Evolutionary conservation across 2,329 filamentous ascomycete species (phyloP), one percentile per base, ranked within the genome.

Genomic region (Tolypocladium ovalisporum): DNA sequence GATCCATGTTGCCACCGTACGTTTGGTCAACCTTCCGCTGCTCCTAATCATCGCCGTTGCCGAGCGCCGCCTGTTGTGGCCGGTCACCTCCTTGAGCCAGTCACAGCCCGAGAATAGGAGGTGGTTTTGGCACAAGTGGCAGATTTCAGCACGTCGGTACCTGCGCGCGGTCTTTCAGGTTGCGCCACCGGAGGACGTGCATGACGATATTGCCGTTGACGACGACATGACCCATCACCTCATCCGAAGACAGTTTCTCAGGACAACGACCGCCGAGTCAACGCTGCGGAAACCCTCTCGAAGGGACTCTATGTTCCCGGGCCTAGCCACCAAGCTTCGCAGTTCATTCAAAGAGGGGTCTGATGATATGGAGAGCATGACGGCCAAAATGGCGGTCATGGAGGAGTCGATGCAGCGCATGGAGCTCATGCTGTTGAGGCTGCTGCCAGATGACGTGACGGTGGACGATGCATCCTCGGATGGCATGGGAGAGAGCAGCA

Each of bases 1-100:
- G 72, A 88, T 93, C 65, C 91, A 95, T 67, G 89, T 95, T 58
- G 83, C 85, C 58, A 82, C 83, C 12, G 86, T 94, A 27, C 84
- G 89, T 40, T 73, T 85, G 10, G 79, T 92, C 65, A 94, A 94
- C 69, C 77, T 88, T 2, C 90, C 90, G 0, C 75, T 92, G 6
- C 77, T 95, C 1, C 77, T 93, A 4, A 64, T 87, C 59, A 88
- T 95, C 59, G 83, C 85, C 22, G 72, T 85, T 24, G 80, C 85
- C 60, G 90, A 95, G 70, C 83, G 90, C 54, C 80, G 81, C 7
- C 75, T 83, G 12, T 78, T 92, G 19, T 90, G 88, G 87, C 71
- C 67, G 52, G 65, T 61, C 19, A 63, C 62, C 49, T 44, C 58
- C 22, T 55, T 59, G 57, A 62, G 54, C 35, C 59, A 54, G 55